These are phyloP conservation scores for Monascus purpureus DNA, from an alignment of 495 filamentous ascomycete genomes.

Conservation along the genomic window DNA sequence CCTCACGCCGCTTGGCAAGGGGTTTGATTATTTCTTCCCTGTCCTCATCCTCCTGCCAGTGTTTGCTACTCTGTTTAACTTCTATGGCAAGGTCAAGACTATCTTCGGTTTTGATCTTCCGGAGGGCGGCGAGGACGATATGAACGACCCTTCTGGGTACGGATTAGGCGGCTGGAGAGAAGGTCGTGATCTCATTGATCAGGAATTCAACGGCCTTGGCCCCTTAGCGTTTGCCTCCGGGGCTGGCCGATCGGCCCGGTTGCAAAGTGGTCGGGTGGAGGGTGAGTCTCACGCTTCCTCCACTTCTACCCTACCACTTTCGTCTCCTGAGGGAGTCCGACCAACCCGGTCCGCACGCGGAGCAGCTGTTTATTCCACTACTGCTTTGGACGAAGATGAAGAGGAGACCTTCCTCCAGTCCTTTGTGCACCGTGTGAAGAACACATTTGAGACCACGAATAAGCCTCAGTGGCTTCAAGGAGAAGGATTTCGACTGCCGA, in stretches of 20 bases:
- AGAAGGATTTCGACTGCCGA: conserved; percentile 57
- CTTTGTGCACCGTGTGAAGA: conserved; percentile 72
- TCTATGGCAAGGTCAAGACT: conserved; percentile 70
- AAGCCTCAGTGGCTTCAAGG: conserved; percentile 67
- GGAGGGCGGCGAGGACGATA: conserved; percentile 62
- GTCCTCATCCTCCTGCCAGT: conserved; percentile 75
- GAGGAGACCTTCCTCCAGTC: conserved; percentile 72
- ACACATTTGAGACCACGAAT: conserved; percentile 79
- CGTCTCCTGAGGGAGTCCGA: conserved; percentile 13
- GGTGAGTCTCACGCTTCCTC: conserved; percentile 12
- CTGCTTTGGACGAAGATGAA: conserved; percentile 39
- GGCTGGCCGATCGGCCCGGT: conserved; percentile 19
- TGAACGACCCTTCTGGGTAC: conserved; percentile 45
- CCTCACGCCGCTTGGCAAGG: conserved; percentile 66
- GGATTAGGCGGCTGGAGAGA: conserved; percentile 85
- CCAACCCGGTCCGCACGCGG: conserved; percentile 16
- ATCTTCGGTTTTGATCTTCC: conserved; percentile 64
- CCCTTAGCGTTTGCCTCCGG: conserved; percentile 32
- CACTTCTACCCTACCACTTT: conserved; percentile 19
- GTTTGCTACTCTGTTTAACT: conserved; percentile 65
- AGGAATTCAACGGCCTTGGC: conserved; percentile 59
- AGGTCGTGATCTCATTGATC: conserved; percentile 83
- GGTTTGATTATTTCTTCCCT: conserved; percentile 82
- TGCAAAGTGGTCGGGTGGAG: conserved; percentile 6
- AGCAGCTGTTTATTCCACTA: conserved; percentile 11